Percentiles rank a stretch among this genome's conserved stretches.
Conservation (phyloP, 1,139 yeast species). For the Suhomyces panamericanus region DNA sequence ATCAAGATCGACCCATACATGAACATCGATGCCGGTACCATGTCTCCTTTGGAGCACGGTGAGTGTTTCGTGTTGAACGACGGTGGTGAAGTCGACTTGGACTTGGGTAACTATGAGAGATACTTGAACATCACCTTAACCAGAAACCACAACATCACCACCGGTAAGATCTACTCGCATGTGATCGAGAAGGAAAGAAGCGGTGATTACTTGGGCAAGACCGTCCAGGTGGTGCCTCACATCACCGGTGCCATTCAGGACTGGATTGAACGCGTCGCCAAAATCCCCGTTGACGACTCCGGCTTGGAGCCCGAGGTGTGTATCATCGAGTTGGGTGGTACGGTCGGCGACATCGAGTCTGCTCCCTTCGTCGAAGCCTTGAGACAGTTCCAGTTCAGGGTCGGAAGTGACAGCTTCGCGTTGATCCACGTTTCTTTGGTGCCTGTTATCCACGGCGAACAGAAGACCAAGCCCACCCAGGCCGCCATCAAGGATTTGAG, state of each 20-base stretch:
- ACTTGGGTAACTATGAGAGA: conserved; percentile 96
- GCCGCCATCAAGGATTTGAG: conserved; percentile 97
- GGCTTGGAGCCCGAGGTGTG: conserved; percentile 91
- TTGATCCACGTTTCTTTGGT: conserved; percentile 95
- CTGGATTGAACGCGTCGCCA: conserved; percentile 94
- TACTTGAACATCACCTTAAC: conserved; percentile 92
- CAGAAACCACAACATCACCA: conserved; percentile 92
- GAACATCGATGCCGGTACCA: conserved; percentile 99
- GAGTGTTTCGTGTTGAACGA: conserved; percentile 97
- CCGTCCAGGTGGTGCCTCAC: conserved; percentile 99
- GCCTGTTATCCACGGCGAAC: conserved; percentile 97
- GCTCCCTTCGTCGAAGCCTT: conserved; percentile 99
- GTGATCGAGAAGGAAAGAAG: conserved; percentile 94
- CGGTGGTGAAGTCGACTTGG: conserved; percentile 98
- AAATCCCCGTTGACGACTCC: conserved; percentile 87
- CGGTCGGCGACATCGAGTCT: conserved; percentile 98
- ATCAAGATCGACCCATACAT: conserved; percentile 98
- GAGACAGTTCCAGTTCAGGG: conserved; percentile 97
- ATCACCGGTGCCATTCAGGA: conserved; percentile 96
- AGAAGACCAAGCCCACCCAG: conserved; percentile 98
- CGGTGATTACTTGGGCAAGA: conserved; percentile 97
- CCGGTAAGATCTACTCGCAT: conserved; percentile 93
- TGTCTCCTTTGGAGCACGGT: conserved; percentile 99
- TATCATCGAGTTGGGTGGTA: conserved; percentile 97
- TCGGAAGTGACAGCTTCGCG: conserved; percentile 91